phyloP scores from a whole-genome alignment of 345 rosid species.

The Odontarrhena argentea region DNA sequence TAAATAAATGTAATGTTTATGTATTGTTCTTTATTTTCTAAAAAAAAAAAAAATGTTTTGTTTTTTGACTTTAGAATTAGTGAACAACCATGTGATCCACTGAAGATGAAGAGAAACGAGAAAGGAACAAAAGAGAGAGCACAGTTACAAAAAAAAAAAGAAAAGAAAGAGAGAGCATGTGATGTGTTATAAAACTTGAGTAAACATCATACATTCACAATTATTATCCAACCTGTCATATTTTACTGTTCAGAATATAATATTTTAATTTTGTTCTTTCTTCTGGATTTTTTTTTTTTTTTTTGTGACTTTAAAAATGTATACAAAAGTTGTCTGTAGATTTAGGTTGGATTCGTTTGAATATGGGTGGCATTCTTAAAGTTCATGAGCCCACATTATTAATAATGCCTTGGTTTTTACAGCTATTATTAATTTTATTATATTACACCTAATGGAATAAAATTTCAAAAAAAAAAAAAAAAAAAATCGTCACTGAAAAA shows the following conservation, averaged over 20 bases:
- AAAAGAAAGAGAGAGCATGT: slow-evolving; percentile 26
- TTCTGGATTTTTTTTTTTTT: not conserved
- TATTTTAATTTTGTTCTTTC: not conserved
- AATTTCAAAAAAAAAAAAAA: not conserved
- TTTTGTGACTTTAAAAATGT: slow-evolving; percentile 8
- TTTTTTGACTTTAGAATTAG: not conserved
- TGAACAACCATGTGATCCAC: slow-evolving; percentile 21
- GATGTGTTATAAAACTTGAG: slow-evolving; percentile 34
- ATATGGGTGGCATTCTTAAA: slow-evolving; percentile 30
- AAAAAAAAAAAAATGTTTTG: too few species aligned
- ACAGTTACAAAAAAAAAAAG: not conserved
- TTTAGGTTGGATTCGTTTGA: slow-evolving; percentile 22
- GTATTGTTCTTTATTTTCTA: not conserved
- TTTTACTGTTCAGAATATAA: slow-evolving; percentile 28
- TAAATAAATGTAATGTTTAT: not conserved
- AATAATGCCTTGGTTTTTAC: slow-evolving; percentile 21
- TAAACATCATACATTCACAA: slow-evolving; percentile 15
- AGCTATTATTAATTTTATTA: not conserved
- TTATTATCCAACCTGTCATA: slow-evolving; percentile 38
- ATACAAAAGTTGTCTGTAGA: slow-evolving; percentile 17
- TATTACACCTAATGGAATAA: slow-evolving; percentile 10
- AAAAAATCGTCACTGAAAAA: not conserved
- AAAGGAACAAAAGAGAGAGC: slow-evolving; percentile 25
- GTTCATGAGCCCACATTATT: slow-evolving; percentile 28
- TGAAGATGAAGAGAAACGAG: slow-evolving; percentile 21